phyloP scores from a whole-genome alignment of 805 yeast species.

The Pichia gijzeniarum region DNA sequence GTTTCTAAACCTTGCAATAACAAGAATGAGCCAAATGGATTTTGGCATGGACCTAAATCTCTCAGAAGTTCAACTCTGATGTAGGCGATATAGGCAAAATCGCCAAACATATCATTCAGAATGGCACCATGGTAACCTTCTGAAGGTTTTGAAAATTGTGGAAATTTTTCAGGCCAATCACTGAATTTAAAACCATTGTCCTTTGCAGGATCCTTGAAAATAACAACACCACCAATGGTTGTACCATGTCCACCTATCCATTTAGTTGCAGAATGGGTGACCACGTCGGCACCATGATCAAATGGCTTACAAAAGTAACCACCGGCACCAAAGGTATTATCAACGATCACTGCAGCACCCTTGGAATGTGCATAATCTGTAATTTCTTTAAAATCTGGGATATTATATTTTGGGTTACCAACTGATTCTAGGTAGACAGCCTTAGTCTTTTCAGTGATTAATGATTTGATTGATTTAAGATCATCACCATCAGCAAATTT shows the following conservation, averaged over 20 bases:
- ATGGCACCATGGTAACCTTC: constrained; percentile 91
- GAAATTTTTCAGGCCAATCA: constrained; percentile 78
- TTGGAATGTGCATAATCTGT: constrained; percentile 73
- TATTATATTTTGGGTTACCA: constrained; percentile 88
- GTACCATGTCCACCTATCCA: constrained; percentile 99
- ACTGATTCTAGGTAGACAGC: constrained; percentile 86
- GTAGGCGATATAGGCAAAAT: constrained; percentile 70
- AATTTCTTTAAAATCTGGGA: constrained; percentile 82
- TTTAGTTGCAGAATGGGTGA: constrained; percentile 91
- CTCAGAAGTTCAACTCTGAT: constrained; percentile 80
- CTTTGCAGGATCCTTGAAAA: constrained; percentile 43
- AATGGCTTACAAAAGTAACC: constrained; percentile 82
- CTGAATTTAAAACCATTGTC: constrained; percentile 92
- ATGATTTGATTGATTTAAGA: constrained; percentile 61
- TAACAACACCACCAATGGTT: constrained; percentile 84
- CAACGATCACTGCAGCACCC: constrained; percentile 88
- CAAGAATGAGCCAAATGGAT: constrained; percentile 85
- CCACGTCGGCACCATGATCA: constrained; percentile 86
- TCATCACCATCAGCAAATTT: constrained; percentile 80
- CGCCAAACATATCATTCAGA: constrained; percentile 76
- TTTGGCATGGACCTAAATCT: constrained; percentile 85
- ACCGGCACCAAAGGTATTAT: constrained; percentile 96
- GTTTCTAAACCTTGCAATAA: constrained; percentile 92
- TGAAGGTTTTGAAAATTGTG: constrained; percentile 85
- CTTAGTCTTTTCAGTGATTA: constrained; percentile 79